Percentiles rank a stretch among this genome's conserved stretches.
Conservation (phyloP, 2,329 filamentous ascomycete species). For the Teratosphaeriaceae sp. region DNA sequence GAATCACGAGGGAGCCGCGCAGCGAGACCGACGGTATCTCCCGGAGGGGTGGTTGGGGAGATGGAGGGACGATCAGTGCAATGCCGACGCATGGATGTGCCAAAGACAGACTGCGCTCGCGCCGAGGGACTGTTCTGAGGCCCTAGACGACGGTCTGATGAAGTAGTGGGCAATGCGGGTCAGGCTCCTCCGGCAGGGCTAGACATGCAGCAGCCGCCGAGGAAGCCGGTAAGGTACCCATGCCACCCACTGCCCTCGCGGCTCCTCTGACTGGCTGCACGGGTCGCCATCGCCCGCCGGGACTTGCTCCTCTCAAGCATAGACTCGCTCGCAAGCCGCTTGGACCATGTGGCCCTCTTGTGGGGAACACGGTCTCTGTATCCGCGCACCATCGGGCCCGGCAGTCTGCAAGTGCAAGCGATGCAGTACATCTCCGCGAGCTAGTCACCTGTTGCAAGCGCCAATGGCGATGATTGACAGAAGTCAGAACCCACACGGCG, state of each 20-base stretch:
- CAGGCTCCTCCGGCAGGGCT: constrained; percentile 25
- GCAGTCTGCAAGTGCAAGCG: too few species aligned
- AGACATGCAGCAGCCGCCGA: constrained; percentile 26
- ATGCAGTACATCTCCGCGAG: not conserved
- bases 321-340: too few species aligned
- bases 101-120: constrained; percentile 19
- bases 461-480: too few species aligned
- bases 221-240: constrained; percentile 19
- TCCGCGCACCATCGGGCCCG: not conserved
- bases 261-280: constrained; percentile 25
- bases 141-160: constrained; percentile 19
- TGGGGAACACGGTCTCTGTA: not conserved
- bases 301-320: constrained; percentile 14
- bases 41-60: not conserved
- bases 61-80: constrained; percentile 12
- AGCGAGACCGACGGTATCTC: constrained; percentile 12
- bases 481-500: not conserved
- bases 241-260: constrained; percentile 19
- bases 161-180: constrained; percentile 17
- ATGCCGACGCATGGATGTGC: constrained; percentile 13
- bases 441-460: constrained; percentile 21
- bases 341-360: too few species aligned
- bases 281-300: constrained; percentile 22
- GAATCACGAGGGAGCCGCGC: constrained; percentile 18
- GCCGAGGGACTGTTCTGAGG: constrained; percentile 19